A percentile compares a stretch with the other conserved stretches of the same genome.
These are phyloP conservation scores for Aspergillus neoniger DNA, from an alignment of 2,329 filamentous ascomycete species.

Conservation along the genomic window DNA sequence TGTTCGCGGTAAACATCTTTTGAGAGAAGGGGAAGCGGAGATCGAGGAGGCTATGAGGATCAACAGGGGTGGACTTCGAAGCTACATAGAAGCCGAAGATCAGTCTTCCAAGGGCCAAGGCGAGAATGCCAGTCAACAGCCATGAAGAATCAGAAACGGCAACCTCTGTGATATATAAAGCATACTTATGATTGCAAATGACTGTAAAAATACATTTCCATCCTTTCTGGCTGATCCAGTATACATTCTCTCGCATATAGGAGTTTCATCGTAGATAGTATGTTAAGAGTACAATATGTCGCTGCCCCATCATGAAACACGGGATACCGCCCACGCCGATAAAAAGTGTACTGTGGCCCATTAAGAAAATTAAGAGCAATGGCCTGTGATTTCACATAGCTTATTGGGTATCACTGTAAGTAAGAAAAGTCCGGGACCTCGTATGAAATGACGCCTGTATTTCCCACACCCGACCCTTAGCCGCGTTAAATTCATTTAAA, in stretches of 20 bases:
- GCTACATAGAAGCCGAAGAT: slow-evolving; percentile 38
- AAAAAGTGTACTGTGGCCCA: slow-evolving; percentile 13
- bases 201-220: slow-evolving; percentile 14
- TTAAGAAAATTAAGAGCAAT: slow-evolving; percentile 19
- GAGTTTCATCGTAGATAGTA: not conserved
- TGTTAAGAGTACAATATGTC: not conserved
- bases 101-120: slow-evolving; percentile 8
- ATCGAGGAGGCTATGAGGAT: slow-evolving; percentile 48
- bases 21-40: slow-evolving; percentile 48
- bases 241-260: not conserved
- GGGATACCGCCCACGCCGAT: not conserved
- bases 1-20: slow-evolving; percentile 43
- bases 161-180: slow-evolving; percentile 1
- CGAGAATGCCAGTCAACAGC: not conserved
- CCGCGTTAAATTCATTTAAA: slow-evolving; percentile 32
- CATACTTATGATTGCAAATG: slow-evolving; percentile 2
- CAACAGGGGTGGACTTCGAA: slow-evolving; percentile 45
- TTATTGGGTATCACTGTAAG: slow-evolving; percentile 41
- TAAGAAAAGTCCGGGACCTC: slow-evolving; percentile 28
- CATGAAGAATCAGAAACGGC: not conserved
- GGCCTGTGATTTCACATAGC: slow-evolving; percentile 23
- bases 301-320: slow-evolving; percentile 3
- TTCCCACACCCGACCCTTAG: slow-evolving; percentile 21
- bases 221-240: slow-evolving; percentile 2
- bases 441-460: slow-evolving; percentile 27